A percentile compares a stretch with the other conserved stretches of the same genome.
phyloP scores from a whole-genome alignment of 2,329 filamentous ascomycete genomes.

The Microcyclospora tardicrescens region DNA sequence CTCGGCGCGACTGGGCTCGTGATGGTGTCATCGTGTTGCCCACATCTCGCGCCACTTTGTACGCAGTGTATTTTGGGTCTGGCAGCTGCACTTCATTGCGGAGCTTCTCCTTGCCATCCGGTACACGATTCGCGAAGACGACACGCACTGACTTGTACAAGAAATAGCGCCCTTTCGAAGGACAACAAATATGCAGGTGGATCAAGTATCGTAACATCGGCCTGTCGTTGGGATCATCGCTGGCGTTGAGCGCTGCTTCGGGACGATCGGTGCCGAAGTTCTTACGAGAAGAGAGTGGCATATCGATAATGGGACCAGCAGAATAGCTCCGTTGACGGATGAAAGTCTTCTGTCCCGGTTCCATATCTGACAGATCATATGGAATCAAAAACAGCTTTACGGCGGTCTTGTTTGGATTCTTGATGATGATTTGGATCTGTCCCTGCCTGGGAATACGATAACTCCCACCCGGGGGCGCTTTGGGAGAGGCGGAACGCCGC shows the following conservation, averaged over 20 bases:
- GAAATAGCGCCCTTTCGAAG: conserved; percentile 70
- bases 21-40: conserved; percentile 12
- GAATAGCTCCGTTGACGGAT: conserved; percentile 91
- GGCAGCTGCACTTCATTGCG: conserved; percentile 81
- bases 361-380: conserved; percentile 86
- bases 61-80: conserved; percentile 73
- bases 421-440: conserved; percentile 91
- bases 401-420: conserved; percentile 96
- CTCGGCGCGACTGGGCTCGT: conserved; percentile 7
- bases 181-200: conserved; percentile 85
- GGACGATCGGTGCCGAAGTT: conserved; percentile 41
- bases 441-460: conserved; percentile 91
- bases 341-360: conserved; percentile 87
- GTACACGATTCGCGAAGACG: conserved; percentile 91
- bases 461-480: conserved; percentile 69
- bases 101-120: conserved; percentile 86
- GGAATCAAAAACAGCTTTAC: conserved; percentile 92
- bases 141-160: conserved; percentile 86
- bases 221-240: conserved; percentile 43
- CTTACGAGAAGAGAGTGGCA: conserved; percentile 37
- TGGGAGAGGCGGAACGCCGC: conserved; percentile 42
- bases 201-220: conserved; percentile 79
- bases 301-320: conserved; percentile 69
- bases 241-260: conserved; percentile 39
- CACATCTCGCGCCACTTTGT: conserved; percentile 50